These are phyloP conservation scores for Eimeria sp. DNA, from an alignment of 169 alveolate genomes.

Conservation along the genomic window DNA sequence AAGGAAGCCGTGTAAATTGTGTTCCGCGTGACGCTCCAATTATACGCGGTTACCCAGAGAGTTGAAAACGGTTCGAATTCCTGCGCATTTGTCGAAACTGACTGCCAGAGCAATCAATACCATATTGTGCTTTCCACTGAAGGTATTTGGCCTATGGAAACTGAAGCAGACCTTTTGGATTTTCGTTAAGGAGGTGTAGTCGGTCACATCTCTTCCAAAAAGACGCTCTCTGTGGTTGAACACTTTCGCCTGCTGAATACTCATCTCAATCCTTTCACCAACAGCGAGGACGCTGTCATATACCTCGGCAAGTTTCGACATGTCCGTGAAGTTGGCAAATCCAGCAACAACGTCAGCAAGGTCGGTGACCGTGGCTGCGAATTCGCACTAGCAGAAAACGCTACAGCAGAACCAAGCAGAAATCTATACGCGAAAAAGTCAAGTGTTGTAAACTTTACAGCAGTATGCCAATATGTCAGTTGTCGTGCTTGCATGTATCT, in stretches of 20 bases:
- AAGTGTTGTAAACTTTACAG: neutral
- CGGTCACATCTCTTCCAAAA: conserved; percentile 94
- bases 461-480: neutral
- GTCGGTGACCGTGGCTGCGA: conserved; percentile 92
- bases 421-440: neutral
- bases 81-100: conserved; percentile 84
- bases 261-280: conserved; percentile 90
- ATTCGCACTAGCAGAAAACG: conserved; percentile 85
- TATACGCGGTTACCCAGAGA: conserved; percentile 93
- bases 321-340: conserved; percentile 90
- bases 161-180: conserved; percentile 22
- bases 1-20: conserved; percentile 93
- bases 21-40: conserved; percentile 92
- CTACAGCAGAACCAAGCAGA: neutral
- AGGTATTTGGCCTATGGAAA: conserved; percentile 9
- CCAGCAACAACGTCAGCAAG: conserved; percentile 91
- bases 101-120: neutral
- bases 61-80: conserved; percentile 95
- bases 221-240: conserved; percentile 94
- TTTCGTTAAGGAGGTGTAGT: conserved; percentile 90
- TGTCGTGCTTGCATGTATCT: neutral
- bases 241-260: conserved; percentile 92
- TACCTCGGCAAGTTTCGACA: conserved; percentile 88
- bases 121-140: neutral
- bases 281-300: conserved; percentile 90